A percentile compares a stretch with the other conserved stretches of the same genome.
Evolutionary conservation across 164 flowering plant species (phyloP).

Genomic region (Sextonia rubra): DNA sequence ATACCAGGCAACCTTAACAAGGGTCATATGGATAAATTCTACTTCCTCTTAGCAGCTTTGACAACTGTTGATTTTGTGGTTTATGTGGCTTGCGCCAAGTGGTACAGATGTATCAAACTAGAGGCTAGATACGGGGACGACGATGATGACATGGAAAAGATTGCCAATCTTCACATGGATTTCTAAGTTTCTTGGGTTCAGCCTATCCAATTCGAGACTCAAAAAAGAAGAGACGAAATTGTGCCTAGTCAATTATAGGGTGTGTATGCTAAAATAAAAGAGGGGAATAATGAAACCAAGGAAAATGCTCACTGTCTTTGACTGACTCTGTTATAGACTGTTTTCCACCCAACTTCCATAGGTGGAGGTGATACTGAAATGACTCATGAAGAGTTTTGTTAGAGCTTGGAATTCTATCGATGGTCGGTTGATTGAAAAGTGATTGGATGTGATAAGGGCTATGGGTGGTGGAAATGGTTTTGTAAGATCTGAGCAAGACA

Average conservation of each 20-base stretch:
- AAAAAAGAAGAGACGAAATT: neutral
- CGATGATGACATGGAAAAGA: conserved; percentile 1
- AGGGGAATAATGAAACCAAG: neutral
- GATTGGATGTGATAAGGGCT: neutral
- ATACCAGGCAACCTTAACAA: conserved; percentile 85
- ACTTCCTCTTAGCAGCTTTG: conserved; percentile 70
- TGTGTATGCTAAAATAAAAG: neutral
- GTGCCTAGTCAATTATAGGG: too few species aligned
- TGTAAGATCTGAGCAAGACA: neutral
- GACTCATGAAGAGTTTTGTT: neutral
- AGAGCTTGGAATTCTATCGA: neutral
- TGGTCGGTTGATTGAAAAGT: neutral
- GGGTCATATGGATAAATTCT: conserved; percentile 87
- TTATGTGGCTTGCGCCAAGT: conserved; percentile 59
- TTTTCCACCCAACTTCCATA: neutral
- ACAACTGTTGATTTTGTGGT: conserved; percentile 52
- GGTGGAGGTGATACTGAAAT: neutral
- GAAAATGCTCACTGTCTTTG: neutral
- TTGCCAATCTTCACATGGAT: neutral
- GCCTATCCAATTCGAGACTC: neutral
- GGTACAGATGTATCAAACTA: conserved; percentile 65
- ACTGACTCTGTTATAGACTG: neutral
- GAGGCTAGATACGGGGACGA: conserved; percentile 25
- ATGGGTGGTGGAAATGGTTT: neutral
- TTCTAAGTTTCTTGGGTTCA: neutral